A percentile compares a stretch with the other conserved stretches of the same genome.
phyloP scores from a whole-genome alignment of 257 asterid genomes.

The Penstemon eatonii region DNA sequence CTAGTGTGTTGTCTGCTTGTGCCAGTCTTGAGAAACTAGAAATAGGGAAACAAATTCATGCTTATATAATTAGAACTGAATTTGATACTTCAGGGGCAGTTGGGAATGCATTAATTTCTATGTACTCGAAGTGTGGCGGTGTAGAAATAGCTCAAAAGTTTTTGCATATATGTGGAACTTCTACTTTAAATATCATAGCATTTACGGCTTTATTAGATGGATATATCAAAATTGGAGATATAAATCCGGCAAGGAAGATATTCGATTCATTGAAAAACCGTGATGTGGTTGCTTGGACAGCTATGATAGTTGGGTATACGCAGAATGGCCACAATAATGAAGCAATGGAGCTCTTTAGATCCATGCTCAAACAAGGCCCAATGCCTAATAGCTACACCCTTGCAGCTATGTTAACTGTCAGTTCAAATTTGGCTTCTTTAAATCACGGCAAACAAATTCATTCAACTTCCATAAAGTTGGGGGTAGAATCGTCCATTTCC shows the following conservation, averaged over 20 bases:
- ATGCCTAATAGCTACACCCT: slow-evolving; percentile 74
- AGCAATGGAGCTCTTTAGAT: slow-evolving; percentile 64
- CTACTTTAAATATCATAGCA: slow-evolving; percentile 56
- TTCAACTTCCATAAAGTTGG: slow-evolving; percentile 59
- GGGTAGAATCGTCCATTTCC: slow-evolving; percentile 54
- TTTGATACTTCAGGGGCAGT: slow-evolving; percentile 57
- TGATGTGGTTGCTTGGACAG: slow-evolving; percentile 92
- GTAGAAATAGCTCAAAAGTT: slow-evolving; percentile 57
- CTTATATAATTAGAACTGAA: slow-evolving; percentile 51
- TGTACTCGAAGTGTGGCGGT: slow-evolving; percentile 79
- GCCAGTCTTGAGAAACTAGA: slow-evolving; percentile 52
- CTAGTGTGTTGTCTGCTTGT: slow-evolving; percentile 75
- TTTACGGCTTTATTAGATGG: slow-evolving; percentile 85
- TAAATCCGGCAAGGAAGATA: slow-evolving; percentile 73
- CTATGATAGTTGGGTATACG: slow-evolving; percentile 79
- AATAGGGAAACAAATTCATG: slow-evolving; percentile 75
- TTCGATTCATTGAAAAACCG: slow-evolving; percentile 61
- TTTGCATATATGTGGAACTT: slow-evolving; percentile 38
- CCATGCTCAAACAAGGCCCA: slow-evolving; percentile 59
- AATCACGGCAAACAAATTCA: slow-evolving; percentile 81
- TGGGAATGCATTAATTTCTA: slow-evolving; percentile 68
- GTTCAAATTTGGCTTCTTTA: slow-evolving; percentile 72
- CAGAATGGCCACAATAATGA: slow-evolving; percentile 61
- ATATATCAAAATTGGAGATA: slow-evolving; percentile 71
- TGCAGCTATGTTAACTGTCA: slow-evolving; percentile 68